Base-by-base conservation (phyloP, 768 basidiomycete species). In the Mycena amicta region DNA sequence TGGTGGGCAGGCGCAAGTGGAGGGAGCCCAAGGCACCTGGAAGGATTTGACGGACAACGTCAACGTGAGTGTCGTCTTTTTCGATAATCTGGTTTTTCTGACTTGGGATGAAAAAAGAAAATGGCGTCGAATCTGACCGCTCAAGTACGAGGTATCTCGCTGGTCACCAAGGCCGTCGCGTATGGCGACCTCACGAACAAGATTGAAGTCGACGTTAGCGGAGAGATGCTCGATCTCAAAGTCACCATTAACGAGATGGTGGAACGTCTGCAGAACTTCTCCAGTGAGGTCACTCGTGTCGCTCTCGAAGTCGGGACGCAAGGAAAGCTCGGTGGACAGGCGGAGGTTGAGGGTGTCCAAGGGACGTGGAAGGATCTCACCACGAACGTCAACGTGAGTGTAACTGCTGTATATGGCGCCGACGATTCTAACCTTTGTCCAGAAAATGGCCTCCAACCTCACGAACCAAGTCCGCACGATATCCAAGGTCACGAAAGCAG, bases 11-110 rank as follows among this genome's bases (percentile, higher is more conserved):
- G 93, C 92, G 3, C 79, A 86, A 55, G 93, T 96, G 4, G 88
- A 90, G 30, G 92, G 93, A 63, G 93, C 94, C 25, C 89, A 94
- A 69, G 93, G 93, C 25, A 88, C 91, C 28, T 92, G 90, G 90
- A 84, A 86, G 62, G 88, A 93, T 70, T 75, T 92, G 71, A 91
- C 92, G 58, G 77, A 85, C 43, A 91, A 90, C 66, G 89, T 88
- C 11, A 33, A 45, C 43, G 61, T 63, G 45, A 25, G 54, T 52
- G 23, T 39, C 16, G 1, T 15, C 25, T 16, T 41, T 20, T 5
- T 12, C 1, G 11, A n/a, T n/a, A n/a, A n/a, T n/a, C n/a, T n/a
- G 6, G 20, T 15, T 22, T 20, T 50, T n/a, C 28, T 51, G 3
- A 11, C 41, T 55, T 53, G 88, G 89, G 69, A 72, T 92, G 63